These are phyloP conservation scores for Macrocystidia cucumis DNA, from an alignment of 1,284 basidiomycete genomes.

Conservation along the genomic window DNA sequence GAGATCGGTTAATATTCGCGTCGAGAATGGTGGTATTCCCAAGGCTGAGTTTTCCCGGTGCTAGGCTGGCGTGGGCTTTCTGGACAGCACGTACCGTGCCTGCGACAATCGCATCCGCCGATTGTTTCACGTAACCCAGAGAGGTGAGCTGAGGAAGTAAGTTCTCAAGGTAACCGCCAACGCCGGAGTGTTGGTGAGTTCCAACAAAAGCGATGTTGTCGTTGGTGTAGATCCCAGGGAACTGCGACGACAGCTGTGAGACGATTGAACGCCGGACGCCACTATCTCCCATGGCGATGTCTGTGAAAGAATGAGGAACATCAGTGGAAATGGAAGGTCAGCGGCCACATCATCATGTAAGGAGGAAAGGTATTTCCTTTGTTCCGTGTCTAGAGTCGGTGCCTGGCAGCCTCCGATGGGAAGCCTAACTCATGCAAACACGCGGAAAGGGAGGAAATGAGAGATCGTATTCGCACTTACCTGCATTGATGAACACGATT, in stretches of 20 bases:
- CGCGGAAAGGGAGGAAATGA: constrained; percentile 1
- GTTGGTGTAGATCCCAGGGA: constrained; percentile 59
- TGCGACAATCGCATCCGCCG: constrained; percentile 61
- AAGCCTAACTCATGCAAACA: not conserved
- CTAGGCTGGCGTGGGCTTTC: constrained; percentile 58
- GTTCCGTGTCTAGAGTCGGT: no score
- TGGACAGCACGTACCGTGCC: constrained; percentile 66
- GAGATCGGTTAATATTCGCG: constrained; percentile 70
- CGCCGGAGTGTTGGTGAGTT: constrained; percentile 73
- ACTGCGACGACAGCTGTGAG: constrained; percentile 41
- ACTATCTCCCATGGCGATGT: constrained; percentile 77
- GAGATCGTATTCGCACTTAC: constrained; percentile 30
- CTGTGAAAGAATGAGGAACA: constrained; percentile 27
- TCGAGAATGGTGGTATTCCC: constrained; percentile 64
- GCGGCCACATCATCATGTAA: no score
- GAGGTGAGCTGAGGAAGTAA: constrained; percentile 73
- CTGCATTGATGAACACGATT: constrained; percentile 72
- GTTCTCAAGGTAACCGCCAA: constrained; percentile 74
- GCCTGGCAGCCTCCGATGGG: no score
- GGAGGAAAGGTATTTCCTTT: no score
- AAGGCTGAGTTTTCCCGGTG: constrained; percentile 48
- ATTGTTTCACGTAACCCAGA: constrained; percentile 64
- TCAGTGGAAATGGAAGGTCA: no score
- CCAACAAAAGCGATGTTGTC: constrained; percentile 72
- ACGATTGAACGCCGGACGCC: constrained; percentile 71